A percentile compares a stretch with the other conserved stretches of the same genome.
phyloP scores from a whole-genome alignment of 192 early-diverging fungal species.

The Entomortierella chlamydospora region DNA sequence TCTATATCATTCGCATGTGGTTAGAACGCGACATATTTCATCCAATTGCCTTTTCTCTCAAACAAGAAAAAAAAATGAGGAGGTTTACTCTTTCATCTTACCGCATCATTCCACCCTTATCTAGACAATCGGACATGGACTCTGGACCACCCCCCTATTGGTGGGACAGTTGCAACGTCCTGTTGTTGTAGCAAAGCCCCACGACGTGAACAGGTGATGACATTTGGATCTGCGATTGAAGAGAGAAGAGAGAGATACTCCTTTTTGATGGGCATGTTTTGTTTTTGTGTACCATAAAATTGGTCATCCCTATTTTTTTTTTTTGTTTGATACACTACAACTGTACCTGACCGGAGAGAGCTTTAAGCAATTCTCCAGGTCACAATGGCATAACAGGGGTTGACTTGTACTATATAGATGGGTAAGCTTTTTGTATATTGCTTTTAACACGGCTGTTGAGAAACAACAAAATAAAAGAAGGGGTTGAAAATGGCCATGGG shows the following conservation, averaged over 20 bases:
- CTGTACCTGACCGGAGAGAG: neutral
- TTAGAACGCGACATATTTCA: neutral
- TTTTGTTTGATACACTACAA: neutral
- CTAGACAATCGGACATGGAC: constrained; percentile 1
- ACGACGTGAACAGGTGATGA: neutral
- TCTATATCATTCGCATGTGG: neutral
- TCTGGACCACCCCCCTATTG: constrained; percentile 5
- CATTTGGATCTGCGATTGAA: neutral
- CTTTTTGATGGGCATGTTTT: constrained; percentile 14
- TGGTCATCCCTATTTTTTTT: constrained; percentile 12
- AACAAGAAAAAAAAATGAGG: too few species aligned
- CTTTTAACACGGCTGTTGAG: neutral
- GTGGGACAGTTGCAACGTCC: neutral
- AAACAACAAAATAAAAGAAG: neutral
- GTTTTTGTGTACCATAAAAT: neutral
- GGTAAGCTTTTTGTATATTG: too few species aligned
- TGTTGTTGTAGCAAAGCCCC: too few species aligned
- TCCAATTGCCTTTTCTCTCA: too few species aligned
- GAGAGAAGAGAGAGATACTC: too few species aligned
- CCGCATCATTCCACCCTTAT: neutral
- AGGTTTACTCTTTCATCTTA: too few species aligned
- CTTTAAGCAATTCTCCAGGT: constrained; percentile 7
- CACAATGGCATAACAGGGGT: constrained; percentile 28
- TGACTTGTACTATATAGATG: neutral
- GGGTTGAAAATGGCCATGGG: neutral